Percentiles rank a stretch among this genome's conserved stretches.
phyloP scores from a whole-genome alignment of 2,329 filamentous ascomycete genomes.

The Cordyceps cicadae region DNA sequence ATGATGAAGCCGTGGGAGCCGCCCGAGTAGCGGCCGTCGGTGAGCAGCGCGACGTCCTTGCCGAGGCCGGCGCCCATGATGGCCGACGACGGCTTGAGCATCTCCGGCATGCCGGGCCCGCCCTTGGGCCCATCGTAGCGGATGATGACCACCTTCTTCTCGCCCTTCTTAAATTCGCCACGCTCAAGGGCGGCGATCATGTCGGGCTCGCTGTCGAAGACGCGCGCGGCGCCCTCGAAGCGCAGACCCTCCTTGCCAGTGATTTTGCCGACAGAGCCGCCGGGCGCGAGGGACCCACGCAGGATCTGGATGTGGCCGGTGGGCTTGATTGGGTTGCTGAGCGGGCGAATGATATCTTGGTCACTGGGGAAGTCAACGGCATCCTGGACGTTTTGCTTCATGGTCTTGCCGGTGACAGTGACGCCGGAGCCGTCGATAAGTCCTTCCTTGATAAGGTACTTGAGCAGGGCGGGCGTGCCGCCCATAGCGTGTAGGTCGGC shows the following conservation, averaged over 20 bases:
- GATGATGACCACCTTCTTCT: conserved; percentile 85
- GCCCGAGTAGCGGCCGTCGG: conserved; percentile 69
- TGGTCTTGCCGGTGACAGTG: conserved; percentile 83
- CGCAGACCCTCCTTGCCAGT: conserved; percentile 85
- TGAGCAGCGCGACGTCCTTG: conserved; percentile 65
- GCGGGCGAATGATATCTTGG: conserved; percentile 77
- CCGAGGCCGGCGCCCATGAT: conserved; percentile 86
- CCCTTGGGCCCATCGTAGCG: conserved; percentile 92
- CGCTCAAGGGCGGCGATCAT: conserved; percentile 70
- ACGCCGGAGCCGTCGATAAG: conserved; percentile 71
- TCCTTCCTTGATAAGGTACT: conserved; percentile 75
- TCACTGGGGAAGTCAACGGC: conserved; percentile 65
- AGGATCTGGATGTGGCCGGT: conserved; percentile 86
- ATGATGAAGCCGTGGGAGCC: conserved; percentile 82
- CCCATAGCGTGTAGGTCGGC: conserved; percentile 77
- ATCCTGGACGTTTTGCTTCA: conserved; percentile 75
- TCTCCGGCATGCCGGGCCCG: conserved; percentile 90
- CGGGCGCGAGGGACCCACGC: conserved; percentile 77
- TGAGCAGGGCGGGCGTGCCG: conserved; percentile 78
- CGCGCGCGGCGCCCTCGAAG: conserved; percentile 72
- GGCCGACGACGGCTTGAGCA: conserved; percentile 84
- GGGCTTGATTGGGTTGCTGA: conserved; percentile 65
- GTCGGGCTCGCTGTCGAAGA: conserved; percentile 80
- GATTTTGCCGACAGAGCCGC: conserved; percentile 89
- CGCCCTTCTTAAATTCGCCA: conserved; percentile 71